Evolutionary conservation across 306 rosid genomes (phyloP).

Genomic region (Carpinus fangiana): DNA sequence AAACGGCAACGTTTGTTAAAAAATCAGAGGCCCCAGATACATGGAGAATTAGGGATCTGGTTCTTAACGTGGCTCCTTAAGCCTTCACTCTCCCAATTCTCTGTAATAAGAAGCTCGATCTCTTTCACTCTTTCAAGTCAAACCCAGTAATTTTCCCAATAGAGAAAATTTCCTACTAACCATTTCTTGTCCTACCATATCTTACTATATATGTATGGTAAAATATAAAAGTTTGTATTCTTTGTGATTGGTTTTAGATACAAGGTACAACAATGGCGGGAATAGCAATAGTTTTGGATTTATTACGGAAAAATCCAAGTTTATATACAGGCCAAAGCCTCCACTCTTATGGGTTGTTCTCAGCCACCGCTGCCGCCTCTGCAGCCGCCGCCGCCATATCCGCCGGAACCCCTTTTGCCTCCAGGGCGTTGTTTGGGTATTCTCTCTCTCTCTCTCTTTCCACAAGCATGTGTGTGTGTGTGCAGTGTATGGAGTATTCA

Average conservation of each 20-base stretch:
- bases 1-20: too few relatives aligned
- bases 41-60: too few relatives aligned
- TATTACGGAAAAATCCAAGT: conserved; percentile 57
- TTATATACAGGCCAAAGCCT: conserved; percentile 31
- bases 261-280: conserved; percentile 64
- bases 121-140: not conserved
- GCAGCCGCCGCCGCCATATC: conserved; percentile 61
- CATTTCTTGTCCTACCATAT: not conserved
- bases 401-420: conserved; percentile 56
- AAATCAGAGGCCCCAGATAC: too few relatives aligned
- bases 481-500: too few relatives aligned
- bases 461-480: not conserved
- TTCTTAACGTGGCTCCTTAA: too few relatives aligned
- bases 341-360: conserved; percentile 60
- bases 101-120: not conserved
- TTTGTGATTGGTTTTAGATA: conserved; percentile 22
- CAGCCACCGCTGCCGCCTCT: conserved; percentile 60
- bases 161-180: not conserved
- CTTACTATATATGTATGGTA: not conserved
- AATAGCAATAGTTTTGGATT: conserved; percentile 69
- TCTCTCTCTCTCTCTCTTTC: not conserved
- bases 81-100: not conserved
- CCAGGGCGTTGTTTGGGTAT: conserved; percentile 64
- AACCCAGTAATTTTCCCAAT: not conserved
- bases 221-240: conserved; percentile 8